Evolutionary conservation across 305 asterid genomes (phyloP).

Genomic region (Caryopteris hybrid): DNA sequence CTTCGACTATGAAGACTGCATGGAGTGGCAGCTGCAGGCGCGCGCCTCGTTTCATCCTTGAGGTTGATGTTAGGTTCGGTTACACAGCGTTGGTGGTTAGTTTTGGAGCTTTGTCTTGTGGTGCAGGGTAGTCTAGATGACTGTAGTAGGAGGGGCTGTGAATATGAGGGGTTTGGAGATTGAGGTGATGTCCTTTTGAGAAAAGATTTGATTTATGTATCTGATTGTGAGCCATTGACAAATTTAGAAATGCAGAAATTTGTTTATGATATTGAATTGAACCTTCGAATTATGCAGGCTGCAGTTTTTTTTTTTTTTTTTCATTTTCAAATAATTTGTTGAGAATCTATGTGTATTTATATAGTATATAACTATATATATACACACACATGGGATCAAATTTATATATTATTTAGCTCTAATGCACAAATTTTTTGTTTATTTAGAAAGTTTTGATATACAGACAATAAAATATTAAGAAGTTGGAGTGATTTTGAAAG

Average conservation of each 20-base stretch:
- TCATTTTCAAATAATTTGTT: too few species aligned
- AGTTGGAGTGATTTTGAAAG: too few species aligned
- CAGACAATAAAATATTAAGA: too few species aligned
- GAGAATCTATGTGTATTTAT: too few species aligned
- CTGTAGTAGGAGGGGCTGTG: constrained; percentile 23
- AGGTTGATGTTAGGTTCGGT: background rate
- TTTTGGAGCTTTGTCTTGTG: constrained; percentile 12
- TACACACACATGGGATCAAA: too few species aligned
- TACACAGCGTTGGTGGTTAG: too few species aligned
- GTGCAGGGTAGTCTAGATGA: constrained; percentile 26
- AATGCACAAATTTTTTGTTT: too few species aligned
- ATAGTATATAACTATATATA: too few species aligned
- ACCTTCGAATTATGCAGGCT: background rate
- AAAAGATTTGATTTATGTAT: constrained; percentile 22
- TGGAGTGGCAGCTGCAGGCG: constrained; percentile 67
- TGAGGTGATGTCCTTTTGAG: constrained; percentile 16
- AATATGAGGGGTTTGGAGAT: constrained; percentile 29
- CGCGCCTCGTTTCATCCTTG: constrained; percentile 45
- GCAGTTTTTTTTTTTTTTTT: background rate
- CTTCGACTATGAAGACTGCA: constrained; percentile 72
- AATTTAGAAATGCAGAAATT: background rate
- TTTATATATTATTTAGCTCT: too few species aligned
- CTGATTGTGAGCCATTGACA: constrained; percentile 18
- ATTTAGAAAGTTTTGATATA: too few species aligned
- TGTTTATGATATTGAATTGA: background rate